Evolutionary conservation across 108 stramenopile genomes (phyloP).

Genomic region (Skeletonema menzelii): DNA sequence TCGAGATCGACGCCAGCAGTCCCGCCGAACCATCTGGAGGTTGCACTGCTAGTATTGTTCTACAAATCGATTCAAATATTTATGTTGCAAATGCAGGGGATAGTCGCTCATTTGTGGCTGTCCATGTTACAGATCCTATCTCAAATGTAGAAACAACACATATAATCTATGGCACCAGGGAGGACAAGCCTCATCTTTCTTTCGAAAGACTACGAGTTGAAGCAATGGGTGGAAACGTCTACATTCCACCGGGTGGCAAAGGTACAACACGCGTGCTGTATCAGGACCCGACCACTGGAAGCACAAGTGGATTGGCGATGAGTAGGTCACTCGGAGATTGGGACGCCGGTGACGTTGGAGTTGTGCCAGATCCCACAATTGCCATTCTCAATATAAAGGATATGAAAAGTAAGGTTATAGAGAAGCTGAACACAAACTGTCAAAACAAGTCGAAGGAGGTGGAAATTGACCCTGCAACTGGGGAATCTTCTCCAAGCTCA

Average conservation of each 20-base stretch:
- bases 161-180: constrained; percentile 70
- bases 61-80: constrained; percentile 63
- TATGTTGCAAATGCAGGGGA: constrained; percentile 87
- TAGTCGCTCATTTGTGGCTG: constrained; percentile 72
- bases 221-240: constrained; percentile 74
- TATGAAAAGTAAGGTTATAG: constrained; percentile 31
- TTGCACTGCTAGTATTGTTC: constrained; percentile 71
- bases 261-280: constrained; percentile 65
- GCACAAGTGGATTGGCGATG: constrained; percentile 81
- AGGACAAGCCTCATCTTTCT: constrained; percentile 73
- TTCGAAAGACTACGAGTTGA: constrained; percentile 70
- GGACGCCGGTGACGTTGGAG: constrained; percentile 69
- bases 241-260: constrained; percentile 54
- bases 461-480: constrained; percentile 44
- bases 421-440: constrained; percentile 25
- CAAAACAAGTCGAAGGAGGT: constrained; percentile 4
- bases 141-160: constrained; percentile 17
- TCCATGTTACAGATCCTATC: constrained; percentile 44
- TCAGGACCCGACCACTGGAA: constrained; percentile 52
- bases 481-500: constrained; percentile 11
- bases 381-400: constrained; percentile 63
- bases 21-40: constrained; percentile 64
- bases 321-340: constrained; percentile 81
- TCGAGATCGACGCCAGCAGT: constrained; percentile 70
- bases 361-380: constrained; percentile 80